Evolutionary conservation across 805 yeast species (phyloP).

Genomic region (Wickerhamomyces pijperi): DNA sequence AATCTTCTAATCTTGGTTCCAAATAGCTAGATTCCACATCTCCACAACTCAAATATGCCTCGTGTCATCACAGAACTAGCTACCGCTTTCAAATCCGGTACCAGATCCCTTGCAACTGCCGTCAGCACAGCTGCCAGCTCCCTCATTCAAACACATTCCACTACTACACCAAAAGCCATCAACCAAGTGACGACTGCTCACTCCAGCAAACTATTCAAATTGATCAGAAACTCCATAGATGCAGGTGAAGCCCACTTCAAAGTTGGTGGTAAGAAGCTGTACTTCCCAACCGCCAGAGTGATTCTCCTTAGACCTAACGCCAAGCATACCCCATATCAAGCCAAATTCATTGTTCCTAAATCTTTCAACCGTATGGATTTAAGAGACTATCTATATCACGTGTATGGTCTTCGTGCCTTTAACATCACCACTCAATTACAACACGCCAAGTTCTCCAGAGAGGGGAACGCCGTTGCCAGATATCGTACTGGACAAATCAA

Average conservation of each 20-base stretch:
- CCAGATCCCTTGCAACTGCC: conserved; percentile 22
- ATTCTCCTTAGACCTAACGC: conserved; percentile 83
- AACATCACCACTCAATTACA: conserved; percentile 78
- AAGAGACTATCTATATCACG: conserved; percentile 83
- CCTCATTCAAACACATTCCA: conserved; percentile 5
- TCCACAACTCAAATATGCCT: conserved; percentile 10
- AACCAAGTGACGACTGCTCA: conserved; percentile 14
- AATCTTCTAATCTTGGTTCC: too few relatives aligned
- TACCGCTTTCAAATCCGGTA: conserved; percentile 8
- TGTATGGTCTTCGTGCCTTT: conserved; percentile 84
- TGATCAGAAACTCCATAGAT: conserved; percentile 35
- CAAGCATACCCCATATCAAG: conserved; percentile 95
- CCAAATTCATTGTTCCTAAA: conserved; percentile 89
- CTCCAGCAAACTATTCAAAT: conserved; percentile 16
- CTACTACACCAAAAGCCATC: conserved; percentile 11
- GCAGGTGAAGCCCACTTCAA: conserved; percentile 68
- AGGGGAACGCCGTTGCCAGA: conserved; percentile 50
- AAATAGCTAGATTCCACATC: too few relatives aligned
- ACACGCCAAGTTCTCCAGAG: conserved; percentile 59
- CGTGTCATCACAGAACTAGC: conserved; percentile 11
- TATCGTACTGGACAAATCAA: conserved; percentile 72
- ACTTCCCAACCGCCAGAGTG: conserved; percentile 78
- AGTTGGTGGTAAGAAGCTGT: conserved; percentile 66
- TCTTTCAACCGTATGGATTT: conserved; percentile 89
- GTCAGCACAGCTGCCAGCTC: conserved; percentile 8